Base-by-base conservation (phyloP, 2,329 filamentous ascomycete species). In the Huntiella moniliformis region DNA sequence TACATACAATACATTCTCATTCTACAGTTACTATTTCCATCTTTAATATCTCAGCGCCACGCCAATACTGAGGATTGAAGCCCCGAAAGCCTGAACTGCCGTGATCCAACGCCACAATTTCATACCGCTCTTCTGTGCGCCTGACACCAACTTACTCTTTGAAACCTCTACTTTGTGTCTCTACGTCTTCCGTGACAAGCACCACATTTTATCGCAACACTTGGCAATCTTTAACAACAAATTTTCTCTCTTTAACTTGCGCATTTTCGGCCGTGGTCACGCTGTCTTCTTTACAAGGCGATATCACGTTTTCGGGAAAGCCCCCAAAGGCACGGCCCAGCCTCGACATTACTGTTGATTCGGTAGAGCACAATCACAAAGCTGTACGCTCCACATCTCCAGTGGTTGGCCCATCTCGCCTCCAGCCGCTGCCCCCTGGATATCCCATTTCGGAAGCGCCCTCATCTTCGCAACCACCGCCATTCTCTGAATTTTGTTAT, bases 361-460 rank as follows among this genome's bases (percentile, higher is more conserved):
- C 13, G 22, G 32, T 28, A 18, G 32, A 45, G 17, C 36, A 15
- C 41, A 22, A 16, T 38, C 37, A 44, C 31, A 45, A 37, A 39
- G 17, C 34, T 44, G 37, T 32, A 42, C 38, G 38, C 39, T 38
- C 36, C 33, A 17, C 18, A 15, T 17, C 42, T 36, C 11, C 49
- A 44, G 47, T 38, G 16, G 12, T n/a, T 44, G 18, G 38, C 38
- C 36, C 43, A 31, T 28, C 38, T 42, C 44, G 42, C 34, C 36
- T 38, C 34, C 43, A 39, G 32, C 18, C 68, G 48, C 73, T 72
- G 44, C 74, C 74, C 52, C 74, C 74, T 44, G 68, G 68, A 56
- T 78, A 78, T 60, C 71, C 71, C 50, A 60, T 61, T 50, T 70
- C 69, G 47, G 71, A 74, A 58, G 63, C 68, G 33, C 71, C 68